These are phyloP conservation scores for Leishmania major DNA, from an alignment of 208 protist genomes.

Conservation along the genomic window DNA sequence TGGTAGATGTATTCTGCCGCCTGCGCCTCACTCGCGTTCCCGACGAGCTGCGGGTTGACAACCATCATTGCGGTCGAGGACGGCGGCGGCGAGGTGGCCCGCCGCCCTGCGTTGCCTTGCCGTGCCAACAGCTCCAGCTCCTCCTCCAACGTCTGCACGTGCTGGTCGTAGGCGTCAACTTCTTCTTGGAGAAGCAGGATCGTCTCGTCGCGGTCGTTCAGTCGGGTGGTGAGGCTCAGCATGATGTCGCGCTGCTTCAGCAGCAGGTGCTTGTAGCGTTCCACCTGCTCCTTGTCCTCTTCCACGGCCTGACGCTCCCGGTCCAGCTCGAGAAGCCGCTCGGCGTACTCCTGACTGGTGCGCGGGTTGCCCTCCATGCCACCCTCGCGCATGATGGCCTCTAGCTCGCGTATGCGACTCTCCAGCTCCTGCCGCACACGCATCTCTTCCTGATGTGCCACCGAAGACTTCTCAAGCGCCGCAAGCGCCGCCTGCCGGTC, in stretches of 20 bases:
- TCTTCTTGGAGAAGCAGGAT: constrained; percentile 90
- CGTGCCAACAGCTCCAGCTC: constrained; percentile 39
- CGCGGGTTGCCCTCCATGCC: constrained; percentile 50
- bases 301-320: constrained; percentile 77
- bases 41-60: constrained; percentile 24
- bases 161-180: constrained; percentile 83
- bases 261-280: constrained; percentile 96
- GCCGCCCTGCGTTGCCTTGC: constrained; percentile 13
- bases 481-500: constrained; percentile 61
- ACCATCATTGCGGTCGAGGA: constrained; percentile 14
- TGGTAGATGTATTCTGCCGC: constrained; percentile 52
- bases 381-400: constrained; percentile 48
- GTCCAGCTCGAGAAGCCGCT: constrained; percentile 83
- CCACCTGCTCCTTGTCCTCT: constrained; percentile 93
- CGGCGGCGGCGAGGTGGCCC: neutral
- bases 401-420: constrained; percentile 60
- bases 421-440: constrained; percentile 46
- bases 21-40: constrained; percentile 32
- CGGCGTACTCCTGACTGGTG: constrained; percentile 60
- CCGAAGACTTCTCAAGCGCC: constrained; percentile 53
- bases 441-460: constrained; percentile 49
- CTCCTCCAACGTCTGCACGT: constrained; percentile 76
- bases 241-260: constrained; percentile 97
- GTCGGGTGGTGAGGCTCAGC: constrained; percentile 90
- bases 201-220: constrained; percentile 94